phyloP scores from a whole-genome alignment of 768 basidiomycete genomes.

The Serendipita indica region DNA sequence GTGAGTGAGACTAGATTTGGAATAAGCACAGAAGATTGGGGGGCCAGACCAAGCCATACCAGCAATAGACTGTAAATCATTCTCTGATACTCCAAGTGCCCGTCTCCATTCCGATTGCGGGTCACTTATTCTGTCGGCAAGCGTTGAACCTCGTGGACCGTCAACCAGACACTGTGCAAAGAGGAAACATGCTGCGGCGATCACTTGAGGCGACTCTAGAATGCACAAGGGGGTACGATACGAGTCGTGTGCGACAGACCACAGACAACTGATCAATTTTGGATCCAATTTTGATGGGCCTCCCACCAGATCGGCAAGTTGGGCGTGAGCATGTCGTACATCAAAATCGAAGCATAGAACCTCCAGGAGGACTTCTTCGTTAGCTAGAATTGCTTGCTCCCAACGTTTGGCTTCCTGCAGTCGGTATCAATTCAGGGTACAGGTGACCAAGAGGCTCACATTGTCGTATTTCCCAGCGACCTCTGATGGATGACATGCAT shows the following conservation, averaged over 20 bases:
- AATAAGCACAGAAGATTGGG: background rate
- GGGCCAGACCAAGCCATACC: background rate
- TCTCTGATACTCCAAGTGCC: background rate
- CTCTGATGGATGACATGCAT: conserved; percentile 38
- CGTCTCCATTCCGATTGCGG: background rate
- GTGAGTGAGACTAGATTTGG: conserved; percentile 1
- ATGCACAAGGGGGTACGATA: conserved; percentile 67
- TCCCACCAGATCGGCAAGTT: conserved; percentile 55
- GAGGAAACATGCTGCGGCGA: conserved; percentile 64
- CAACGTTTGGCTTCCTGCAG: conserved; percentile 60
- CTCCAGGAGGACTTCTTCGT: conserved; percentile 67
- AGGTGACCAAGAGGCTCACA: background rate
- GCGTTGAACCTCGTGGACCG: conserved; percentile 56
- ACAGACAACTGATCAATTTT: conserved; percentile 42
- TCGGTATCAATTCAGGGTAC: conserved; percentile 9
- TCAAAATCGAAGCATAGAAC: conserved; percentile 78
- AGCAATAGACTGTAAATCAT: background rate
- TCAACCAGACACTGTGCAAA: conserved; percentile 59
- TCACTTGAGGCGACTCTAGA: conserved; percentile 49
- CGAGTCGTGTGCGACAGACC: conserved; percentile 85
- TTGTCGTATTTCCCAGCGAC: conserved; percentile 4
- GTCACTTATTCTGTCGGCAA: conserved; percentile 54
- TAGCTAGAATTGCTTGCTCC: conserved; percentile 50
- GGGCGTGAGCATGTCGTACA: conserved; percentile 59
- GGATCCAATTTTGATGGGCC: background rate